phyloP scores from a whole-genome alignment of 495 filamentous ascomycete genomes.

The Aspergillus diversus region DNA sequence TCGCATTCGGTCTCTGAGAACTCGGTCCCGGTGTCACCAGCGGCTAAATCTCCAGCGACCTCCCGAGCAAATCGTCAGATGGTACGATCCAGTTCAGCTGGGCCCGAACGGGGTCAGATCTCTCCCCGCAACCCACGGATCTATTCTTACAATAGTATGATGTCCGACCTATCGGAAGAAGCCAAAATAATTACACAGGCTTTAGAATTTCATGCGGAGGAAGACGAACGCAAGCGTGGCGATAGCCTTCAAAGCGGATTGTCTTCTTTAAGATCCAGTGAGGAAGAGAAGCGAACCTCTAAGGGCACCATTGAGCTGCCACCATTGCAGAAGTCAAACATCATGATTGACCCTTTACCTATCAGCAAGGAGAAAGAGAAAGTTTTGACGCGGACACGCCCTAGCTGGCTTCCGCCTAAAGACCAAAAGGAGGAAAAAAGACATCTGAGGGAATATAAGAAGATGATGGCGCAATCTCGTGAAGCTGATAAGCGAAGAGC shows the following conservation, averaged over 20 bases:
- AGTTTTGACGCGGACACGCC: slow-evolving; percentile 85
- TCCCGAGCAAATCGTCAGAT: slow-evolving; percentile 36
- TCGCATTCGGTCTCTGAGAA: slow-evolving; percentile 42
- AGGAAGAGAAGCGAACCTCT: slow-evolving; percentile 58
- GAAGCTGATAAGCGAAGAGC: slow-evolving; percentile 65
- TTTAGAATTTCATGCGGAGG: slow-evolving; percentile 80
- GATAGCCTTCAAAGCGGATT: slow-evolving; percentile 54
- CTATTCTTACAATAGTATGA: slow-evolving; percentile 83
- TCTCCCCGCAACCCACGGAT: slow-evolving; percentile 60
- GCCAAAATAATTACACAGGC: slow-evolving; percentile 88
- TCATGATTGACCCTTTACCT: slow-evolving; percentile 95
- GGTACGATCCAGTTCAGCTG: slow-evolving; percentile 49
- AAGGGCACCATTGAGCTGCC: slow-evolving; percentile 69
- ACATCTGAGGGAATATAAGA: slow-evolving; percentile 89
- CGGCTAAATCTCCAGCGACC: slow-evolving; percentile 35
- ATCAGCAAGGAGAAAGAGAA: slow-evolving; percentile 97
- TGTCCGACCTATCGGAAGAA: slow-evolving; percentile 82
- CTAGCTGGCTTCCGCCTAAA: slow-evolving; percentile 95
- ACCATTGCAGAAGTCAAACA: slow-evolving; percentile 80
- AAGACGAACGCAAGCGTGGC: slow-evolving; percentile 56
- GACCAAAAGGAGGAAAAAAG: slow-evolving; percentile 88
- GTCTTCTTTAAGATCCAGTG: slow-evolving; percentile 46
- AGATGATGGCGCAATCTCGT: slow-evolving; percentile 82
- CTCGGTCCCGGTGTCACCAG: slow-evolving; percentile 16
- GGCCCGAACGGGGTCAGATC: slow-evolving; percentile 49